Evolutionary conservation across 129 eudicot genomes (phyloP), one percentile per base, ranked within the genome.

Genomic region (Flaveria bidentis): DNA sequence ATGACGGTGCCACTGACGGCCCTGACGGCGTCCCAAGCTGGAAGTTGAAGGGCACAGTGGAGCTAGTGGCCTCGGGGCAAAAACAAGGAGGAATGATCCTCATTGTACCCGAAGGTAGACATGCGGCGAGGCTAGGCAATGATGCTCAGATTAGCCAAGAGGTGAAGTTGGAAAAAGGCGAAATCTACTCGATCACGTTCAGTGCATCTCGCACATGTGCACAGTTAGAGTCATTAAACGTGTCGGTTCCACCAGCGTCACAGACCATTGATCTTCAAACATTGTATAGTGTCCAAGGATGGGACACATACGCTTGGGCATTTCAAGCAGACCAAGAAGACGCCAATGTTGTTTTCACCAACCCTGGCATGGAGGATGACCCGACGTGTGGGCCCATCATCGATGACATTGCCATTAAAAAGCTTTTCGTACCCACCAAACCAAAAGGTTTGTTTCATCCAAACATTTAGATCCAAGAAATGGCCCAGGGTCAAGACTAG

Each of bases 81-180:
- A 95, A 87, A 72, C 99, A 95, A 72, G 99, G 99, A 10, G 97
- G 93, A 10, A 95, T 95, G 99, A 91, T 95, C 87, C 97, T 95
- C 68, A 95, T 95, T 46, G 97, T 95, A 36, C 99, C 99, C 0
- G 90, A 90, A 73, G 99, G 99, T 18, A 73, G 81, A 42, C 99
- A 91, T 62, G 99, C 97, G 1, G 96, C 86, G 41, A 75, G 99
- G 45, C 86, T 95, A 0, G 99, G 99, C 18, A 95, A 95, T 71
- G 99, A 95, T 58, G 99, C 99, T 1, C 87, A 89, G 80, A 89
- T 95, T 50, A 86, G 90, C 67, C 99, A 95, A 75, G 85, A 78
- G 14, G 81, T 87, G 13, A 87, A 82, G 77, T 77, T 91, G 5
- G 96, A 91, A 83, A 95, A 95, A 45, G 96, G 94, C 44, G 68